These are phyloP conservation scores for Megacollybia platyphylla DNA, from an alignment of 1,284 basidiomycete species.

Conservation along the genomic window DNA sequence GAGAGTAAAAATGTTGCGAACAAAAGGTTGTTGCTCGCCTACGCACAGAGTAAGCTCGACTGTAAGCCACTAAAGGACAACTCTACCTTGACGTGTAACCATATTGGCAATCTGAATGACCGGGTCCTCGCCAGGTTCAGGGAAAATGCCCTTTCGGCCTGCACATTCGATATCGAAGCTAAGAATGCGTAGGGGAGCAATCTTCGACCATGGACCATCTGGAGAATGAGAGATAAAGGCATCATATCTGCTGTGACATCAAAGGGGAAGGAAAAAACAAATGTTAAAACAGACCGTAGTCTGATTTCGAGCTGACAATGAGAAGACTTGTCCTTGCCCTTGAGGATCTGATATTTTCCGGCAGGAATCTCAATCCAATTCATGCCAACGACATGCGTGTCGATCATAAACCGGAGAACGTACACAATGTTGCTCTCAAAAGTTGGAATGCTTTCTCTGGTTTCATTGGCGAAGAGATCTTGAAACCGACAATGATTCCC, in stretches of 20 bases:
- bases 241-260: constrained; percentile 45
- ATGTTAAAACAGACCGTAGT: constrained; percentile 39
- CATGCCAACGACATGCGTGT: constrained; percentile 93
- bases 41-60: constrained; percentile 4
- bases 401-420: constrained; percentile 90
- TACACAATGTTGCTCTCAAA: constrained; percentile 91
- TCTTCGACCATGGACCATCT: constrained; percentile 81
- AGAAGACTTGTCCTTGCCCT: constrained; percentile 42
- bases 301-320: constrained; percentile 80
- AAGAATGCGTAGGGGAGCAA: constrained; percentile 83
- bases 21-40: constrained; percentile 87
- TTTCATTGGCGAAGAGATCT: constrained; percentile 35
- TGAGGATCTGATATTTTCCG: constrained; percentile 62
- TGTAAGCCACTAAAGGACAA: neutral
- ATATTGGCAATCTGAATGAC: constrained; percentile 97
- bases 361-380: constrained; percentile 91
- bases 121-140: constrained; percentile 78
- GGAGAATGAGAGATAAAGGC: constrained; percentile 79
- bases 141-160: constrained; percentile 90
- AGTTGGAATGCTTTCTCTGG: constrained; percentile 40
- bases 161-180: constrained; percentile 98
- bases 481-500: constrained; percentile 65
- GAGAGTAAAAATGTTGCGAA: constrained; percentile 92
- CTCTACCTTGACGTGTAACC: constrained; percentile 85
- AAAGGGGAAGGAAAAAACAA: constrained; percentile 6